Evolutionary conservation across 2,329 filamentous ascomycete genomes (phyloP).

Genomic region (Phyllosticta paracitricarpa): DNA sequence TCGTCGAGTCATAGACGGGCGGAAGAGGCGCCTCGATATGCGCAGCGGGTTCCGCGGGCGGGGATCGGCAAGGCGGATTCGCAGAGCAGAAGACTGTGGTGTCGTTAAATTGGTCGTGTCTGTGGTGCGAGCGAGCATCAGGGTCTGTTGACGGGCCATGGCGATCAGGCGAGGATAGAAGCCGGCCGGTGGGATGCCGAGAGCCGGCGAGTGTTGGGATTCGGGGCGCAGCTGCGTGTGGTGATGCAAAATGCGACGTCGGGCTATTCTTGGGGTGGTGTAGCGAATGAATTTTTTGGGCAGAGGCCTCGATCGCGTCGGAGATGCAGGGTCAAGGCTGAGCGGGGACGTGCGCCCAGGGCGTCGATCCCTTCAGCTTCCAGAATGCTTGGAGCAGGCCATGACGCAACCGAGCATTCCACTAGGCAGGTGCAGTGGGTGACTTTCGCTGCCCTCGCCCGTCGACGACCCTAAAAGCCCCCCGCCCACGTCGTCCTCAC

Average conservation of each 20-base stretch:
- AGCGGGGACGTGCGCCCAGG: neutral
- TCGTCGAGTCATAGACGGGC: neutral
- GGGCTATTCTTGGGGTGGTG: neutral
- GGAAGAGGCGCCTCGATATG: neutral
- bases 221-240: neutral
- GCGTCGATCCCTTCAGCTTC: conserved; percentile 7
- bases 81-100: too few species aligned
- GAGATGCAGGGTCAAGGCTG: conserved; percentile 8
- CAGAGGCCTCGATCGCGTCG: conserved; percentile 4
- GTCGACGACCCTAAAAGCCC: conserved; percentile 5
- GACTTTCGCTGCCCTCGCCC: neutral
- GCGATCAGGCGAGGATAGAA: neutral
- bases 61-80: neutral
- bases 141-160: neutral
- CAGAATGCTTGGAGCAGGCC: conserved; percentile 6
- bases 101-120: too few species aligned
- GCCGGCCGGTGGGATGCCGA: neutral
- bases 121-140: neutral
- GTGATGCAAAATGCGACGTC: neutral
- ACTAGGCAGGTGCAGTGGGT: neutral
- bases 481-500: neutral
- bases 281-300: neutral
- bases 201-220: neutral
- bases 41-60: neutral
- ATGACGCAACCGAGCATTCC: conserved; percentile 10